Evolutionary conservation across 2,329 filamentous ascomycete genomes (phyloP).

Genomic region (Penicillium sp.): DNA sequence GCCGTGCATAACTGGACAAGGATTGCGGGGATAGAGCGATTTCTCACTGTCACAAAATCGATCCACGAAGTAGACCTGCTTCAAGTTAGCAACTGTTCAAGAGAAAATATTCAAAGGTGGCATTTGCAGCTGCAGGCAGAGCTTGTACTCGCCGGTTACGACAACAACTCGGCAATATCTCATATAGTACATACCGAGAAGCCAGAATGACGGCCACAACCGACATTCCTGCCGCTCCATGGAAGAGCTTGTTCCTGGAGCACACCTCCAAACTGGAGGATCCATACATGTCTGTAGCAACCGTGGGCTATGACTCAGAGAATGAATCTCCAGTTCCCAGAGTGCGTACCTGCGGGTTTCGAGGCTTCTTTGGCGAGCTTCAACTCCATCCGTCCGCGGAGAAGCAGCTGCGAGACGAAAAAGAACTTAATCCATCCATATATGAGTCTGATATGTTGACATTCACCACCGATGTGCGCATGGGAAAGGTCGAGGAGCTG

Average conservation of each 20-base stretch:
- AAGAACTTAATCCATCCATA: slow-evolving; percentile 56
- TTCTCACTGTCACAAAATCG: too few species aligned
- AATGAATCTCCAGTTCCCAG: slow-evolving; percentile 35
- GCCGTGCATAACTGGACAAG: too few species aligned
- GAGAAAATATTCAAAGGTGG: not conserved
- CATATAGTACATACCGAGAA: not conserved
- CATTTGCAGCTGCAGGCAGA: slow-evolving; percentile 1
- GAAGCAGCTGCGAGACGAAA: slow-evolving; percentile 52
- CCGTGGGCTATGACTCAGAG: slow-evolving; percentile 33
- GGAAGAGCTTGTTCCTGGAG: slow-evolving; percentile 48
- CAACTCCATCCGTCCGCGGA: slow-evolving; percentile 69
- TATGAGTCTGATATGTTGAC: slow-evolving; percentile 76
- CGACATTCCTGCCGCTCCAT: slow-evolving; percentile 41
- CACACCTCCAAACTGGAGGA: slow-evolving; percentile 43
- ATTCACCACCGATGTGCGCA: slow-evolving; percentile 83
- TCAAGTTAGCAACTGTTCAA: not conserved
- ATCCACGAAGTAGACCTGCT: not conserved
- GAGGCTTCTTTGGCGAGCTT: slow-evolving; percentile 72
- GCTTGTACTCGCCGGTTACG: slow-evolving; percentile 10
- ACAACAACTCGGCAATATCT: slow-evolving; percentile 10
- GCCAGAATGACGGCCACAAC: slow-evolving; percentile 1
- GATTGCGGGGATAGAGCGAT: too few species aligned
- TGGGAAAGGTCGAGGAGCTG: slow-evolving; percentile 77
- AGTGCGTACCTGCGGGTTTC: slow-evolving; percentile 75
- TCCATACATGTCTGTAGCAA: slow-evolving; percentile 41